phyloP scores from a whole-genome alignment of 768 basidiomycete species.

The Tubosaeta sp. region DNA sequence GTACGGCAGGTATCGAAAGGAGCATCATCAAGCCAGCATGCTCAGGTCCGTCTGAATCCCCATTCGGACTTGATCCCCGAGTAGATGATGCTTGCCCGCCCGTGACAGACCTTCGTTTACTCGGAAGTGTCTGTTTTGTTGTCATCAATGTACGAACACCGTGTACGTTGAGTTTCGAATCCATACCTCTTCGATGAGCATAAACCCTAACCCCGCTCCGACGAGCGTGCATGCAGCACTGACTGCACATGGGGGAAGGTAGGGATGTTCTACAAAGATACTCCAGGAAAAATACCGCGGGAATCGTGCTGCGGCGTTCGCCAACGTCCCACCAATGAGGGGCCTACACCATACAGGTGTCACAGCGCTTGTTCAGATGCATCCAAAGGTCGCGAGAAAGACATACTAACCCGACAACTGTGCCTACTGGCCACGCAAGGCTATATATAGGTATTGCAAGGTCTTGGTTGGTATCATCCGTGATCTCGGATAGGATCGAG shows the following conservation, averaged over 20 bases:
- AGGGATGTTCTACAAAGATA: constrained; percentile 12
- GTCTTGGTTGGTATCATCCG: constrained; percentile 58
- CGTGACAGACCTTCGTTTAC: constrained; percentile 3
- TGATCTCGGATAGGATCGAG: constrained; percentile 57
- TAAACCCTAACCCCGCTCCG: constrained; percentile 13
- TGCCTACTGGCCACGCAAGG: constrained; percentile 53
- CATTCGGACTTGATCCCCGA: background rate
- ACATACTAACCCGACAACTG: constrained; percentile 45
- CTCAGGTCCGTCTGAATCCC: background rate
- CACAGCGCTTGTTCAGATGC: background rate
- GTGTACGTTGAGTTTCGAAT: too few relatives aligned
- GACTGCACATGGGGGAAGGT: constrained; percentile 13
- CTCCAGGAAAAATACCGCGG: constrained; percentile 11
- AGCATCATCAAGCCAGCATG: constrained; percentile 32
- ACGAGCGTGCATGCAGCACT: constrained; percentile 8
- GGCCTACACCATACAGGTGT: constrained; percentile 4
- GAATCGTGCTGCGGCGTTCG: constrained; percentile 15
- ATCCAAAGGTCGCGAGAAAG: background rate
- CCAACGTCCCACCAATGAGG: constrained; percentile 21
- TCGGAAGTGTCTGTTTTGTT: constrained; percentile 13
- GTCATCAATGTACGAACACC: background rate
- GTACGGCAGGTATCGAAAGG: constrained; percentile 48
- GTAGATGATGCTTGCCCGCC: background rate
- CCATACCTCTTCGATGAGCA: constrained; percentile 19
- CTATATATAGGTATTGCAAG: constrained; percentile 56